Percentiles rank a stretch among this genome's conserved stretches.
phyloP scores from a whole-genome alignment of 306 rosid genomes.

The Lagenaria siceraria region DNA sequence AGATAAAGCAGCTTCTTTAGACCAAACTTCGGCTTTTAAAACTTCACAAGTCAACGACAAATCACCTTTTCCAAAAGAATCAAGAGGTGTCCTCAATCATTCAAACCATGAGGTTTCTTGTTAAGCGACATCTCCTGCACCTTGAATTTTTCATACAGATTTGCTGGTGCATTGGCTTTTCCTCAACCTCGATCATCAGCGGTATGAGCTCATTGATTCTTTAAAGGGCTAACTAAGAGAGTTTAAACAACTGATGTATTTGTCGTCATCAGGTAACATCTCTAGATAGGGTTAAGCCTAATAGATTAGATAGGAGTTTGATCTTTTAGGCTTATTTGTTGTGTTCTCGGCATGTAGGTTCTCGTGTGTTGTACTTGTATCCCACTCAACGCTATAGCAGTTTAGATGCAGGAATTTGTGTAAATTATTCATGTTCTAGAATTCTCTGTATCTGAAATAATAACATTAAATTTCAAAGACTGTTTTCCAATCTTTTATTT shows the following conservation, averaged over 20 bases:
- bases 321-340: neutral
- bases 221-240: neutral
- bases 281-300: neutral
- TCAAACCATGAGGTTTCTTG: conserved; percentile 9
- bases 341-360: conserved; percentile 4
- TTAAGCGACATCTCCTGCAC: neutral
- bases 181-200: neutral
- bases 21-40: neutral
- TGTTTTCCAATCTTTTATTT: neutral
- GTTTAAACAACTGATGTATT: neutral
- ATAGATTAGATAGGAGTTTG: neutral
- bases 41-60: neutral
- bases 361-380: neutral
- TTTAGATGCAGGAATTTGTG: neutral
- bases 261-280: conserved; percentile 2
- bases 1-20: neutral
- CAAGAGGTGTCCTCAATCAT: neutral
- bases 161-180: neutral
- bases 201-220: neutral
- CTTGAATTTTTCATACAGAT: neutral
- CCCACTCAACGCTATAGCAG: neutral
- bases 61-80: neutral
- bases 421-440: neutral
- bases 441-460: conserved; percentile 3
- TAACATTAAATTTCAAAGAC: neutral